Evolutionary conservation across 2,329 filamentous ascomycete genomes (phyloP).

Genomic region (Fusarium keratoplasticum): DNA sequence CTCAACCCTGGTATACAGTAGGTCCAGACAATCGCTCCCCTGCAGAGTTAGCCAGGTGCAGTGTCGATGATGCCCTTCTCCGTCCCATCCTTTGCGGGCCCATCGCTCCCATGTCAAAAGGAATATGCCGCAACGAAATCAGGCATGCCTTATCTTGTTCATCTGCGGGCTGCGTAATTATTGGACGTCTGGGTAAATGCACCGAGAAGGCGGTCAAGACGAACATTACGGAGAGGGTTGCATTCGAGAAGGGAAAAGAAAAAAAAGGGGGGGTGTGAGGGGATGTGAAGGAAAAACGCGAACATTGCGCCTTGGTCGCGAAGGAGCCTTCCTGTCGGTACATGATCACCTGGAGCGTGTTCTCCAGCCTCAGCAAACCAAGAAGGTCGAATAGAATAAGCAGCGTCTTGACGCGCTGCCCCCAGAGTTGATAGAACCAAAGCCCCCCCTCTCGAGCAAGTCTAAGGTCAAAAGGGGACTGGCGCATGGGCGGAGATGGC

Average conservation of each 20-base stretch:
- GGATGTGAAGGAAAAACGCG: conserved; percentile 11
- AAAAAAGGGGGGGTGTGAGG: conserved; percentile 13
- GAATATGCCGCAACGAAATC: conserved; percentile 42
- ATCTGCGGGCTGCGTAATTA: conserved; percentile 35
- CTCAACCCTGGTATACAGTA: conserved; percentile 28
- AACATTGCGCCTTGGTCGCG: conserved; percentile 8
- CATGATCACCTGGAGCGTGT: neutral
- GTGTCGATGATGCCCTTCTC: conserved; percentile 31
- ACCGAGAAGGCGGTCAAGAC: conserved; percentile 41
- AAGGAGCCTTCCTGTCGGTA: neutral
- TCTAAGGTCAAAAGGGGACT: conserved; percentile 24
- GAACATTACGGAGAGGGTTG: conserved; percentile 32
- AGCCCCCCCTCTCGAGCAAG: neutral
- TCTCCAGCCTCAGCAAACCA: neutral
- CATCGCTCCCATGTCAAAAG: conserved; percentile 36
- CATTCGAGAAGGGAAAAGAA: conserved; percentile 31
- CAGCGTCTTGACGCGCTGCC: neutral
- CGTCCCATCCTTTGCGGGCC: conserved; percentile 37
- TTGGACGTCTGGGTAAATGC: conserved; percentile 39
- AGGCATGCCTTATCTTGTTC: conserved; percentile 35
- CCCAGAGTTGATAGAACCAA: neutral
- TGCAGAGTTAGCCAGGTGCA: conserved; percentile 37
- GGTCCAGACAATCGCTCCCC: conserved; percentile 36
- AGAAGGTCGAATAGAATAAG: conserved; percentile 12
- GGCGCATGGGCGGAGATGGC: conserved; percentile 16